Evolutionary conservation across 169 alveolate genomes (phyloP), one percentile per base, ranked within the genome.

Genomic region (Plasmodium knowlesi): DNA sequence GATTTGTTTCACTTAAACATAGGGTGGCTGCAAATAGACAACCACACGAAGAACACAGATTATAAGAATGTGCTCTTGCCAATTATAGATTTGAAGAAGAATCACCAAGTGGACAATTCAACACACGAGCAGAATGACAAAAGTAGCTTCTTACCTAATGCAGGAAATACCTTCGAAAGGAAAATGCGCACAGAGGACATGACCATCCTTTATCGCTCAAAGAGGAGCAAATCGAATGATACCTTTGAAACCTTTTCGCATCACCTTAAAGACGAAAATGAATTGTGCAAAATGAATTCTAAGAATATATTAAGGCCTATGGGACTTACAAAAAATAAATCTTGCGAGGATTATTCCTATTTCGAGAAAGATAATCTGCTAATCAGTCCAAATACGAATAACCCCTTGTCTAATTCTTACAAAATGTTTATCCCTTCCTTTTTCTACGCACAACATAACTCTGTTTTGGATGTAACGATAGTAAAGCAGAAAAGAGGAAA

Each of bases 1-100:
- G 95, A 91, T 12, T 43, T 91, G 30, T 91, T 91, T 32, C 95
- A 91, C 74, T 25, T 91, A 50, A 91, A 91, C 41, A 43, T 91
- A 46, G 92, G 92, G 50, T 91, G 95, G 95, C 46, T 91, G 25
- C 95, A 91, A 91, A 91, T 91, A 50, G 95, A 91, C 28, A 91
- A 91, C 43, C 95, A 91, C 16, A 91, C 95, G 14, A 91, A 91
- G 76, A 91, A 91, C 46, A 82, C 82, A 1, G 91, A 91, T 74
- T 91, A 91, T 71, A 67, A 82, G 76, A 91, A 91, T 81, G 95
- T 91, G 1, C 30, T 91, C 19, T 16, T 91, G 28, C 95, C 95
- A 82, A 91, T 91, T 34, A 67, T 82, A 32, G 94, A 81, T 86
- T 22, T 76, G 81, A 71, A 84, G 70, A 84, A 67, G 76, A 67